A percentile compares a stretch with the other conserved stretches of the same genome.
Conservation (phyloP, 192 early-diverging fungal species). For the Backusella mclennaniae region DNA sequence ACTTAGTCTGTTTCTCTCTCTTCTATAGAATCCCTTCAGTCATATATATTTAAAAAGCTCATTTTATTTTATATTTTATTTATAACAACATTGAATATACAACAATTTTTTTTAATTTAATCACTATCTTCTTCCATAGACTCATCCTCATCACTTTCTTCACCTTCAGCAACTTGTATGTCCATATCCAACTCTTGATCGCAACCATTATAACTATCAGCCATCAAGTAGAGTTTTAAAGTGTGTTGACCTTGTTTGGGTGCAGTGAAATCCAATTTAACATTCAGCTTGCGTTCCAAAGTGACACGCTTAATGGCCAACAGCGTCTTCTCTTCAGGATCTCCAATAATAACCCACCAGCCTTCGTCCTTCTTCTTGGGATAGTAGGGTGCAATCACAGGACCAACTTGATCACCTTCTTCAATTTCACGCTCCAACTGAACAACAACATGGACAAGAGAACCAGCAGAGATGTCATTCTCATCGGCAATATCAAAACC, state of each 20-base stretch:
- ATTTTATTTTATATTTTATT: background rate
- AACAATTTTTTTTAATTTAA: background rate
- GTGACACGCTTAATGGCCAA: constrained; percentile 89
- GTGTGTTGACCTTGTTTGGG: constrained; percentile 56
- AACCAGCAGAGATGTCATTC: constrained; percentile 60
- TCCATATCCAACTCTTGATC: constrained; percentile 92
- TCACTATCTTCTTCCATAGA: constrained; percentile 40
- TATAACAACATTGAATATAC: background rate
- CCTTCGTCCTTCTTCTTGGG: constrained; percentile 87
- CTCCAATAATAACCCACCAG: constrained; percentile 98
- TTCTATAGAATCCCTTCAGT: no score
- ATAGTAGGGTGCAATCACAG: constrained; percentile 92
- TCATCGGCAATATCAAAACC: constrained; percentile 64
- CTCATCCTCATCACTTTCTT: constrained; percentile 48
- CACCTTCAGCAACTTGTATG: constrained; percentile 56
- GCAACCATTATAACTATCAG: constrained; percentile 90
- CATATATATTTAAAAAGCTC: background rate
- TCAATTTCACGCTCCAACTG: constrained; percentile 87
- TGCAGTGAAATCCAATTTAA: constrained; percentile 82
- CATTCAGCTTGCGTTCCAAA: constrained; percentile 51
- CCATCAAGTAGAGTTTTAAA: constrained; percentile 89
- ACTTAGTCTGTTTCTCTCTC: no score
- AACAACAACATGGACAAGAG: constrained; percentile 65
- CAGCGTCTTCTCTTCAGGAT: constrained; percentile 71
- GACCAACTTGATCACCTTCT: constrained; percentile 60